Evolutionary conservation across 352 stramenopile genomes (phyloP).

Genomic region (Phytophthora multivora): DNA sequence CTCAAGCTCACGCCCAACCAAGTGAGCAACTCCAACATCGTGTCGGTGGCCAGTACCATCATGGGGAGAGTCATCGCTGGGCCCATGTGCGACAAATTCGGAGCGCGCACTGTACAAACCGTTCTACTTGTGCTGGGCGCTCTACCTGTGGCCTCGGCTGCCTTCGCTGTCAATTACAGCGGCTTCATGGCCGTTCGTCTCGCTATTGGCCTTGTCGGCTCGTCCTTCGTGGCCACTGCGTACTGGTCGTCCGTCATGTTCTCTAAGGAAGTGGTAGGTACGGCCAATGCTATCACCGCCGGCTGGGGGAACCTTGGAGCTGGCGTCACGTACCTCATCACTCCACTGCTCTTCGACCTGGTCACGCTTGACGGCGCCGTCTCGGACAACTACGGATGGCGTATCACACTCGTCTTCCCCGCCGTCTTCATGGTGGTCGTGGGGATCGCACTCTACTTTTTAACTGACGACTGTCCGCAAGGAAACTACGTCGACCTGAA

Average conservation of each 20-base stretch:
- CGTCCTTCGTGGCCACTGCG: slow-evolving; percentile 92
- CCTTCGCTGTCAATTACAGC: slow-evolving; percentile 72
- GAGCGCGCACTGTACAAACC: slow-evolving; percentile 79
- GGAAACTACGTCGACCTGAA: slow-evolving; percentile 21
- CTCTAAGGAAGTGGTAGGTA: slow-evolving; percentile 91
- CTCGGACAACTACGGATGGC: slow-evolving; percentile 86
- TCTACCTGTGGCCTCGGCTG: slow-evolving; percentile 82
- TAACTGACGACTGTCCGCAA: slow-evolving; percentile 27
- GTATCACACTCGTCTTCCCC: slow-evolving; percentile 87
- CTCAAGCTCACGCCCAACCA: slow-evolving; percentile 79
- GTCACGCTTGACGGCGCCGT: slow-evolving; percentile 60
- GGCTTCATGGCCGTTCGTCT: slow-evolving; percentile 85
- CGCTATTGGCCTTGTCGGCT: slow-evolving; percentile 93
- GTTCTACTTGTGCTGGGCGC: slow-evolving; percentile 75
- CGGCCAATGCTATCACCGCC: slow-evolving; percentile 90
- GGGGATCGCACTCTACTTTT: slow-evolving; percentile 44
- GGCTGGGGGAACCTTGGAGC: slow-evolving; percentile 95
- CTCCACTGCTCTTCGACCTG: slow-evolving; percentile 85
- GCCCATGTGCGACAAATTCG: slow-evolving; percentile 92
- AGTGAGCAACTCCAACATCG: slow-evolving; percentile 91
- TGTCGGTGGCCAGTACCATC: slow-evolving; percentile 87
- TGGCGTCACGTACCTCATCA: slow-evolving; percentile 85
- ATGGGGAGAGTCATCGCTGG: slow-evolving; percentile 89
- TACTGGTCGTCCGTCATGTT: slow-evolving; percentile 96
- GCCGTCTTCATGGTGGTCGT: slow-evolving; percentile 77